A percentile compares a stretch with the other conserved stretches of the same genome.
These are phyloP conservation scores for Aspergillus felis DNA, from an alignment of 2,329 filamentous ascomycete genomes.

Conservation along the genomic window DNA sequence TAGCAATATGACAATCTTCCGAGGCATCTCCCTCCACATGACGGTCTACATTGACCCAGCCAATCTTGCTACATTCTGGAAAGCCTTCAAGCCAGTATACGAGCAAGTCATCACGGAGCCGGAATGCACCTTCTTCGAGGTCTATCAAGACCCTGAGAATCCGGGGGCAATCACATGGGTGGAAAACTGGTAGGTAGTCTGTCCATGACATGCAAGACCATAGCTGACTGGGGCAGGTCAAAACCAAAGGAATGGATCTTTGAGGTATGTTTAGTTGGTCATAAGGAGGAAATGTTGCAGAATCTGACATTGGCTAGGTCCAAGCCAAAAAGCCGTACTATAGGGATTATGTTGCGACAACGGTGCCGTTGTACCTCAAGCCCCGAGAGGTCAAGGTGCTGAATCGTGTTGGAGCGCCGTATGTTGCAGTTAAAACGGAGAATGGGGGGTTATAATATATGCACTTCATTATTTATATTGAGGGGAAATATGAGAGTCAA, in stretches of 20 bases:
- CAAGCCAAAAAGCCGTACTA: conserved; percentile 43
- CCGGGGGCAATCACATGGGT: conserved; percentile 24
- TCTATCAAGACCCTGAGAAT: conserved; percentile 35
- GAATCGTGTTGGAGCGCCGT: conserved; percentile 20
- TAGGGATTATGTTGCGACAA: conserved; percentile 37
- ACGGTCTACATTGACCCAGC: conserved; percentile 23
- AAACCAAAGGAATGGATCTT: conserved; percentile 30
- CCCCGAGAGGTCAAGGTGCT: conserved; percentile 32
- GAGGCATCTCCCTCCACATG: conserved; percentile 12
- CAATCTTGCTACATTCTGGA: conserved; percentile 27
- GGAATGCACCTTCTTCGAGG: conserved; percentile 44
- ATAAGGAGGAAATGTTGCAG: too few species aligned
- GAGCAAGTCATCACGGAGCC: conserved; percentile 42
- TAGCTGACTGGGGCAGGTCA: conserved; percentile 7
- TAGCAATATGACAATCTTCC: too few species aligned
- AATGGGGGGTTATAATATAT: neutral
- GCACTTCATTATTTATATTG: too few species aligned
- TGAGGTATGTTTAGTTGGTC: conserved; percentile 8
- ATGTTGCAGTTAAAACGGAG: neutral
- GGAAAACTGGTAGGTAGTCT: too few species aligned
- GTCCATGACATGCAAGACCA: conserved; percentile 13
- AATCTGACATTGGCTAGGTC: conserved; percentile 12
- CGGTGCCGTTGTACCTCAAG: conserved; percentile 40
- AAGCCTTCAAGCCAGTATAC: conserved; percentile 37
- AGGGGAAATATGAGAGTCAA: too few species aligned